Evolutionary conservation across 345 rosid species (phyloP).

Genomic region (Geranium brycei): DNA sequence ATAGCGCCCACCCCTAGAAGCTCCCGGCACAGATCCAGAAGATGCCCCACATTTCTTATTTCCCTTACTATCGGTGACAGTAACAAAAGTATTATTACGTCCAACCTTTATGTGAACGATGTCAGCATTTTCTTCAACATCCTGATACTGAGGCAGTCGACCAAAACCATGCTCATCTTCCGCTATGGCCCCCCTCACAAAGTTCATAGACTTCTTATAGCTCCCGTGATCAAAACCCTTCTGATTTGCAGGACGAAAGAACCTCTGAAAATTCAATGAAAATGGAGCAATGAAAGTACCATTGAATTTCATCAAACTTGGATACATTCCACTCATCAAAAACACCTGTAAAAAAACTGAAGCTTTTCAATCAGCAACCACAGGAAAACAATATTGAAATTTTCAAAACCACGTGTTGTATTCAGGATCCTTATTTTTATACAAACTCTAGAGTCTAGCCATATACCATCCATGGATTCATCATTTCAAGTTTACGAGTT

Average conservation of each 20-base stretch:
- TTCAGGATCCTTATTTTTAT: neutral
- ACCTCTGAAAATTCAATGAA: constrained; percentile 19
- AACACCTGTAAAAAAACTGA: neutral
- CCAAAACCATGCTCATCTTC: constrained; percentile 20
- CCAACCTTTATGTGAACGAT: constrained; percentile 54
- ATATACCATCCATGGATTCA: no score
- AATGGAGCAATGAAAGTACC: constrained; percentile 13
- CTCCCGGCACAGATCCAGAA: constrained; percentile 40
- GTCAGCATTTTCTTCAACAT: constrained; percentile 42
- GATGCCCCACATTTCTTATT: constrained; percentile 47
- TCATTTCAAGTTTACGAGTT: neutral
- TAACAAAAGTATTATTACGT: constrained; percentile 67
- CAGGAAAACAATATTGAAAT: neutral
- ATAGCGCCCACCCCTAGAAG: constrained; percentile 45
- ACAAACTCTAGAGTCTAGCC: neutral
- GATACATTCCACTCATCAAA: constrained; percentile 7
- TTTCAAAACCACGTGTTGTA: neutral
- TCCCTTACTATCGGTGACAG: constrained; percentile 73
- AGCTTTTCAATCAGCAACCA: neutral
- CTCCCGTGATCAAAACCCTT: constrained; percentile 16
- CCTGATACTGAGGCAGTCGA: constrained; percentile 13
- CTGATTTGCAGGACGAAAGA: constrained; percentile 18
- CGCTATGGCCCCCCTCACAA: constrained; percentile 34
- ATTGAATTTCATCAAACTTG: constrained; percentile 6
- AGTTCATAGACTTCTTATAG: constrained; percentile 26